phyloP scores from a whole-genome alignment of 371 early-diverging fungal species.

The Amoeboaphelidium protococcarum region DNA sequence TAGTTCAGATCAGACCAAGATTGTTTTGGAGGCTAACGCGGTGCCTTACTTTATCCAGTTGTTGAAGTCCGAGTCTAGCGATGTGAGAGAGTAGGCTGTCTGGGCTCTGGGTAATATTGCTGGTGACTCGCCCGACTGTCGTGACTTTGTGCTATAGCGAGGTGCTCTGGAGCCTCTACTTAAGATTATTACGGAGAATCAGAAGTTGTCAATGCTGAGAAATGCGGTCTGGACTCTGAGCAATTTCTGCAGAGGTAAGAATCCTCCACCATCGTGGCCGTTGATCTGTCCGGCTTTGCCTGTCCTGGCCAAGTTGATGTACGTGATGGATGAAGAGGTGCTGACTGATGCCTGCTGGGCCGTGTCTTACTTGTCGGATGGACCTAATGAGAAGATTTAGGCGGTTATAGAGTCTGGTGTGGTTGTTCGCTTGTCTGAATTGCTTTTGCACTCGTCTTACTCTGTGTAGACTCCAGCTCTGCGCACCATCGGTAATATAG shows the following conservation, averaged over 20 bases:
- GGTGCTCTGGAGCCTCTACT: constrained; percentile 66
- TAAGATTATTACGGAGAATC: constrained; percentile 44
- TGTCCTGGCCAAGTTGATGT: constrained; percentile 62
- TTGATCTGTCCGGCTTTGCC: constrained; percentile 65
- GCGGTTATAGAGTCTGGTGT: constrained; percentile 88
- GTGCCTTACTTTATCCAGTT: constrained; percentile 81
- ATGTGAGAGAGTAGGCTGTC: constrained; percentile 95
- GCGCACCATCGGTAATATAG: constrained; percentile 97
- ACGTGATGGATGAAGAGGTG: constrained; percentile 79
- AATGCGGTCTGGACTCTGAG: constrained; percentile 98
- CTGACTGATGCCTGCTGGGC: constrained; percentile 98
- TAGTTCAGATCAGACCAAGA: constrained; percentile 76
- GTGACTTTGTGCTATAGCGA: constrained; percentile 68
- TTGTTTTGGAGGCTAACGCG: constrained; percentile 78
- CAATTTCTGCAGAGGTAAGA: constrained; percentile 97
- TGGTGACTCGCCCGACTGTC: constrained; percentile 84
- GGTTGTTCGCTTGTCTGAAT: constrained; percentile 68
- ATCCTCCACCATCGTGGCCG: constrained; percentile 76
- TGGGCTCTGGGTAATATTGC: constrained; percentile 99
- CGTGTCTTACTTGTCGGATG: constrained; percentile 93
- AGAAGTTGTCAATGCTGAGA: constrained; percentile 72
- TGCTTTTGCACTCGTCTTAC: constrained; percentile 51
- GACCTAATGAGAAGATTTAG: constrained; percentile 77
- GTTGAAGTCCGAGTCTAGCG: constrained; percentile 49
- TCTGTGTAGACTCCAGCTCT: constrained; percentile 92